Conservation (phyloP, 352 stramenopile species). For the Saprolegnia diclina region DNA sequence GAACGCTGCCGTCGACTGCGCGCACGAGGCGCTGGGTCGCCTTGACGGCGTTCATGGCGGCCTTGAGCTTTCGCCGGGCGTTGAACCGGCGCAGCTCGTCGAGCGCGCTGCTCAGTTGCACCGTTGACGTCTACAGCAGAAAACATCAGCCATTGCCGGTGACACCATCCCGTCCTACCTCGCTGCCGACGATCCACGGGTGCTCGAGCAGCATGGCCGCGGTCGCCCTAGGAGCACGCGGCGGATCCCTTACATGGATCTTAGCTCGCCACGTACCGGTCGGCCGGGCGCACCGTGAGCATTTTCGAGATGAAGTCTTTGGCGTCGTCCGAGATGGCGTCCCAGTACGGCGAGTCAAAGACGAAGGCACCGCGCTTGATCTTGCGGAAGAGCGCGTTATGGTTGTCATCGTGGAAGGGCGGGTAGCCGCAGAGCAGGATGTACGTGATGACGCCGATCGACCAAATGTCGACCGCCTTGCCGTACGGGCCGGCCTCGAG, state of each 20-base stretch:
- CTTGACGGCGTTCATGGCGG: constrained; percentile 83
- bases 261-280: constrained; percentile 46
- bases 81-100: constrained; percentile 92
- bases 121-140: constrained; percentile 51
- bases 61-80: constrained; percentile 92
- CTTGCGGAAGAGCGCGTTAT: constrained; percentile 91
- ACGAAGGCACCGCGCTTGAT: constrained; percentile 93
- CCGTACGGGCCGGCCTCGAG: constrained; percentile 70
- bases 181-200: constrained; percentile 59
- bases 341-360: constrained; percentile 95
- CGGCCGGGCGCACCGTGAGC: constrained; percentile 85
- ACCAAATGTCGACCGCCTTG: constrained; percentile 85
- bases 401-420: constrained; percentile 90
- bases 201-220: constrained; percentile 57
- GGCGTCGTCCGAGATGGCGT: constrained; percentile 88
- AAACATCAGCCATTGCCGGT: no score
- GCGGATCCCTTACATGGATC: neutral
- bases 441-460: constrained; percentile 87
- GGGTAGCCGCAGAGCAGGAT: constrained; percentile 82
- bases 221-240: constrained; percentile 35
- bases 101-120: constrained; percentile 89
- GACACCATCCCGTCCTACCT: no score
- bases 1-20: neutral
- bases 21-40: neutral
- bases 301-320: constrained; percentile 94